phyloP scores from a whole-genome alignment of 441 rosid species.

The Erysimum cheiri region DNA sequence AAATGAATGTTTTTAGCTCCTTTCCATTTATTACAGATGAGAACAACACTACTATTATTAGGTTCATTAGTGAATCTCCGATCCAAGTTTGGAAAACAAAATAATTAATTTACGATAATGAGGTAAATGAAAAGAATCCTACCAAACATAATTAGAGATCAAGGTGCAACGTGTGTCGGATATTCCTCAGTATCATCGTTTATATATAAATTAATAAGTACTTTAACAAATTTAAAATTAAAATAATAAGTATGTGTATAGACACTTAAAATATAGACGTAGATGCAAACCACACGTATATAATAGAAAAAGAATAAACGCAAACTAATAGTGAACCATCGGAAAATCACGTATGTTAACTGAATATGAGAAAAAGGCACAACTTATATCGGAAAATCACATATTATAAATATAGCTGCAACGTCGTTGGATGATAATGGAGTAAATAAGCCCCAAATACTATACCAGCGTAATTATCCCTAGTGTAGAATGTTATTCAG shows the following conservation, averaged over 20 bases:
- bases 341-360: conserved; percentile 4
- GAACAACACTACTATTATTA: neutral
- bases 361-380: neutral
- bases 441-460: neutral
- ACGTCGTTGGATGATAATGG: neutral
- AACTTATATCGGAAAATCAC: neutral
- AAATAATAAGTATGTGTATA: conserved; percentile 7
- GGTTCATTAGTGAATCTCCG: conserved; percentile 13
- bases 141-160: conserved; percentile 38
- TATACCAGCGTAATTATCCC: neutral
- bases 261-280: conserved; percentile 25
- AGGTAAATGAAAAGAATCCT: conserved; percentile 22
- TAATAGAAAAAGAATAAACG: conserved; percentile 12
- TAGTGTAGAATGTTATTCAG: neutral
- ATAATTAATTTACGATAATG: neutral
- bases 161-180: conserved; percentile 48
- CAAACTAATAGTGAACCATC: conserved; percentile 2
- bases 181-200: conserved; percentile 45
- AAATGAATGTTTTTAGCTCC: neutral
- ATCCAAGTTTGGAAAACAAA: neutral
- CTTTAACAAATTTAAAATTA: neutral
- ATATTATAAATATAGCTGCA: neutral
- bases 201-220: conserved; percentile 1
- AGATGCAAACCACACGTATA: conserved; percentile 36
- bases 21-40: neutral